Base-by-base conservation (phyloP, 768 basidiomycete genomes). In the Russula virescens region DNA sequence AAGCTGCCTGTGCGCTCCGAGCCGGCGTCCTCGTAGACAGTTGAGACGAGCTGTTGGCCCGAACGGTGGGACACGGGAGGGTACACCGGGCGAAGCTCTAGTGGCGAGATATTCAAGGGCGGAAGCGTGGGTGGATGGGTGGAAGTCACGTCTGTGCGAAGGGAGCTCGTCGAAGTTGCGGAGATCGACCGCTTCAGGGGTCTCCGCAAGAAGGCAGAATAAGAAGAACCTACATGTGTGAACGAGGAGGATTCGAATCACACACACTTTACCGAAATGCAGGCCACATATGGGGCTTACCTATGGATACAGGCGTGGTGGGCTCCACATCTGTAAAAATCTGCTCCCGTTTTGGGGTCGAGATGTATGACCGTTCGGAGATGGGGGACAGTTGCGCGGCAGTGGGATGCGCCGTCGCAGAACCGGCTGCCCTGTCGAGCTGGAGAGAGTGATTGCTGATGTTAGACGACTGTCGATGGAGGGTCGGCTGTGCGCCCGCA, bases 151-250 rank as follows among this genome's bases (percentile, higher is more conserved):
- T 79, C 79, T 18, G 84, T 84, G 28, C 54, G 60, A 23, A 63
- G 67, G 23, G 67, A 68, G 55, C 65, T 68, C 34, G 61, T 63
- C 38, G 87, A 88, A 1, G 80, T 81, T 61, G 86, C 79, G 26
- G 85, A 87, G 47, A 81, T 75, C 6, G 87, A 84, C 38, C 87
- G 78, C 68, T 87, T 89, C 60, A 88, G 72, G 14, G 82, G 83
- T 2, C 88, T 81, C 7, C 81, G 78, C 49, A 89, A 76, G 69
- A 89, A 89, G 0, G 83, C 75, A 9, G 79, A 78, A 65, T 81
- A 78, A 34, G 71, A 57, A 26, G 69, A 67, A 19, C 48, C 62
- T 59, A 11, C 18, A 19, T 5, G 60, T 55, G 43, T 48, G 42
- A 56, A n/a, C n/a, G n/a, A 62, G 26, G 42, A 28, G 11, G 19